Evolutionary conservation across 2,329 filamentous ascomycete species (phyloP), one percentile per base, ranked within the genome.

Genomic region (Didymella segeticola): DNA sequence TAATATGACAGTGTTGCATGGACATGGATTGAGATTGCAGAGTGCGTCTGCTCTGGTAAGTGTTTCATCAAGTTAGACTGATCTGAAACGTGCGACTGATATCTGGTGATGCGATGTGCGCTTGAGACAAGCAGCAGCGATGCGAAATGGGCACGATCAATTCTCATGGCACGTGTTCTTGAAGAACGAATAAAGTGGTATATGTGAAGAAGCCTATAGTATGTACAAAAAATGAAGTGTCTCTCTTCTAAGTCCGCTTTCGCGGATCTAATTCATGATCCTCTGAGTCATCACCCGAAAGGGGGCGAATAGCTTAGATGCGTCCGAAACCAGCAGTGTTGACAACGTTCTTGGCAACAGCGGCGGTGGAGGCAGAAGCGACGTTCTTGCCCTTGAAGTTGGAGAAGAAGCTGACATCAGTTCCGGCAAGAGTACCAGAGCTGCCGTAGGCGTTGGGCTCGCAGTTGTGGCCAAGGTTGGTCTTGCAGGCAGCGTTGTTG

Each of bases 351-450:
- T 66, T 66, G 22, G 53, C 55, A 26, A 8, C 46, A 17, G 45
- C 19, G 12, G 62, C 62, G 12, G 62, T 27, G 12, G 61, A 52
- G 12, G 81, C 79, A 51, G 74, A 62, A 11, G 83, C 83, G 59
- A 84, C 67, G 55, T 77, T 81, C 78, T 83, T 82, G 55, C 81
- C 81, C 42, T 73, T 69, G 69, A 85, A 85, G 63, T 80, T 76
- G 50, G 61, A 43, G 41, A 86, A 65, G 73, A 86, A 81, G 43
- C 67, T 70, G 10, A 78, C 77, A 63, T 82, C 79, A n/a, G 65
- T 56, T 17, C 68, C 71, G 23, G 63, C 41, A 30, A 74, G 58
- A 6, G 56, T 37, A 14, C 64, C 67, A 26, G 66, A 69, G 58
- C 23, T 63, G 3, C 68, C 70, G 55, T 71, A 72, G 3, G 60